phyloP scores from a whole-genome alignment of 2,329 filamentous ascomycete genomes.

The Reticulascus tulasneorum region DNA sequence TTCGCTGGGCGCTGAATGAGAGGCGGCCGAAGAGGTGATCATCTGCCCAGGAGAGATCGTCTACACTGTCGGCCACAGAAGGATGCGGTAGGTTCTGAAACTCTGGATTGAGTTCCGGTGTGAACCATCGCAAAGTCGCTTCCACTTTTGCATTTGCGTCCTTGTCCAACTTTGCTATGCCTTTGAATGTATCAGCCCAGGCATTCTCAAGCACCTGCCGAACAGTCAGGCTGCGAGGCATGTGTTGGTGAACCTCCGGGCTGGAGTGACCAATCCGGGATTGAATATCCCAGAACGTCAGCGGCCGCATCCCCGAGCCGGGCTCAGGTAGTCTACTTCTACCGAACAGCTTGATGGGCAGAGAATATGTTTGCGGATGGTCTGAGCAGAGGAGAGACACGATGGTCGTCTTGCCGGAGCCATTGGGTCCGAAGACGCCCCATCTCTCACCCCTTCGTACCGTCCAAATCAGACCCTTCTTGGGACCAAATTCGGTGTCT shows the following conservation, averaged over 20 bases:
- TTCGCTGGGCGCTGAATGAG: conserved; percentile 77
- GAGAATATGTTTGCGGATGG: conserved; percentile 88
- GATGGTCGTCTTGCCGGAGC: conserved; percentile 92
- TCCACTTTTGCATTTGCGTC: conserved; percentile 59
- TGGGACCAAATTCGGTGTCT: conserved; percentile 41
- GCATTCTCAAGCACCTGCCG: conserved; percentile 77
- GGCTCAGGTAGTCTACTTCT: conserved; percentile 72
- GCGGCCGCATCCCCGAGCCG: conserved; percentile 60
- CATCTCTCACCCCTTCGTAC: conserved; percentile 81
- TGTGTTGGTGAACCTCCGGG: conserved; percentile 90
- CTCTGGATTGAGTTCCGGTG: conserved; percentile 66
- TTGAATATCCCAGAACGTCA: conserved; percentile 93
- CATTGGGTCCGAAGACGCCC: conserved; percentile 92
- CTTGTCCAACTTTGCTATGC: conserved; percentile 60
- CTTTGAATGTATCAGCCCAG: conserved; percentile 83
- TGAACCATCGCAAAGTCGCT: conserved; percentile 72
- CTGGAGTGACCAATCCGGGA: conserved; percentile 86
- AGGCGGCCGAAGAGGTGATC: conserved; percentile 67
- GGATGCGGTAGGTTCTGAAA: conserved; percentile 22
- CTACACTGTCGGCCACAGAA: conserved; percentile 13
- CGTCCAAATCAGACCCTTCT: conserved; percentile 73
- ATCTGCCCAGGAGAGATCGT: conserved; percentile 59
- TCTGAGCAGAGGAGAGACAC: conserved; percentile 91
- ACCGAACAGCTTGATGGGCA: conserved; percentile 83
- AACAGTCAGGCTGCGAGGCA: conserved; percentile 72